Percentiles rank a stretch among this genome's conserved stretches.
Conservation (phyloP, 2,329 filamentous ascomycete species). For the Colletotrichum godetiae region DNA sequence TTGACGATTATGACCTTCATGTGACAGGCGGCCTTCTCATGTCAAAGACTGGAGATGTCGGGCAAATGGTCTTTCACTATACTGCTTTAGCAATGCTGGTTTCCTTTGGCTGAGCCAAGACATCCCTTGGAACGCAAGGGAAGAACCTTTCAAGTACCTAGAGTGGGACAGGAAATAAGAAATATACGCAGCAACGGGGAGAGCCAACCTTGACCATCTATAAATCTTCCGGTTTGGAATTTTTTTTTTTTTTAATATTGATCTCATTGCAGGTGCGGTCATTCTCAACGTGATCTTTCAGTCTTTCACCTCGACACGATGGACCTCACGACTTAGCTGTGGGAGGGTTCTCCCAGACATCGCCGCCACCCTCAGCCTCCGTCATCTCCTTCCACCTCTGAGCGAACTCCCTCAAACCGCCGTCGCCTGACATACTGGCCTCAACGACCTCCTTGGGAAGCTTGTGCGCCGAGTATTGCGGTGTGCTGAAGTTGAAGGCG, state of each 20-base stretch:
- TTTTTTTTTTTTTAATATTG: background rate
- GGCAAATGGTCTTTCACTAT: background rate
- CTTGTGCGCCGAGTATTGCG: constrained; percentile 95
- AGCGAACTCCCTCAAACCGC: constrained; percentile 84
- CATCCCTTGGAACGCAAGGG: background rate
- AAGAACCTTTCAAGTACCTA: background rate
- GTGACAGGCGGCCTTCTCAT: background rate
- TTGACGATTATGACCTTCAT: background rate
- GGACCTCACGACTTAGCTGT: background rate
- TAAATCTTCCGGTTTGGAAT: background rate
- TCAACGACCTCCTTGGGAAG: constrained; percentile 92
- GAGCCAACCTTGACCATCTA: background rate
- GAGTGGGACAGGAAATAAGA: background rate
- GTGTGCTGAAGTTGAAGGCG: constrained; percentile 85
- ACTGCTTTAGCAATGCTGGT: background rate
- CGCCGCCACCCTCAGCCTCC: constrained; percentile 50
- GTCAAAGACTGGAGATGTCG: background rate
- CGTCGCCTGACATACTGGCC: constrained; percentile 74
- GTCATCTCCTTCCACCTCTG: constrained; percentile 76
- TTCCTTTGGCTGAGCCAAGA: background rate
- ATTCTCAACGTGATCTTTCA: background rate
- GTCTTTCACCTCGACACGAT: background rate
- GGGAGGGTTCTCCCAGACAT: constrained; percentile 49
- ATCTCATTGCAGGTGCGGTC: background rate
- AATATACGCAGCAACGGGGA: background rate